Evolutionary conservation across 495 filamentous ascomycete species (phyloP), one percentile per base, ranked within the genome.

Genomic region (Bombardia bombarda): DNA sequence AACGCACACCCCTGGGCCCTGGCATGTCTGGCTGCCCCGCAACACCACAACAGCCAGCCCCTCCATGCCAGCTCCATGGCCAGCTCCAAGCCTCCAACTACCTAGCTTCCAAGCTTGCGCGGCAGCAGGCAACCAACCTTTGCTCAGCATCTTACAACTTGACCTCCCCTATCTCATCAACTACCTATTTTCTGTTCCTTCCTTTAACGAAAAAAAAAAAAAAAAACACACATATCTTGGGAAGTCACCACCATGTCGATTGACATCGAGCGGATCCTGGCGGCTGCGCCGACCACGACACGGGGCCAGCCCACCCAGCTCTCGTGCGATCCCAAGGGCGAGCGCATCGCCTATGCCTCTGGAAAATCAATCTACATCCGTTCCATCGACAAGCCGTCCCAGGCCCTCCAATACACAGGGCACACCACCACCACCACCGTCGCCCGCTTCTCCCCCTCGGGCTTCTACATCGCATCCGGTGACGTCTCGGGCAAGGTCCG

Each of bases 301-400:
- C 83, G 92, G 49, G 89, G 89, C 39, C 82, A 87, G 50, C 86
- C 90, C 46, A 96, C 92, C 13, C 86, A 87, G 55, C 80, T 98
- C 38, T 90, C 89, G 23, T 79, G 82, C 18, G 93, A 98, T 61
- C 63, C 83, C 22, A 95, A 95, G 62, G 92, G 93, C 43, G 84
- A 96, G 68, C 79, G 87, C 44, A 80, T 98, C 61, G 86, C 88
- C 38, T 98, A 97, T 59, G 87, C 92, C 90, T 89, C 87, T 25
- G 88, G 87, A 52, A 97, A 97, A 75, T 96, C 90, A 31, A 82
- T 96, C 59, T 97, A 95, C 68, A 65, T 97, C 16, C 87, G 92
- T 42, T 86, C 77, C 28, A 90, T 98, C 69, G 90, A 96, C 62
- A 69, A 94, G 62, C 90, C 93, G 37, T 73, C 85, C 38, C 55